Percentiles rank a stretch among this genome's conserved stretches.
Evolutionary conservation across 2,329 filamentous ascomycete species (phyloP).

Genomic region (Fusarium avenaceum): DNA sequence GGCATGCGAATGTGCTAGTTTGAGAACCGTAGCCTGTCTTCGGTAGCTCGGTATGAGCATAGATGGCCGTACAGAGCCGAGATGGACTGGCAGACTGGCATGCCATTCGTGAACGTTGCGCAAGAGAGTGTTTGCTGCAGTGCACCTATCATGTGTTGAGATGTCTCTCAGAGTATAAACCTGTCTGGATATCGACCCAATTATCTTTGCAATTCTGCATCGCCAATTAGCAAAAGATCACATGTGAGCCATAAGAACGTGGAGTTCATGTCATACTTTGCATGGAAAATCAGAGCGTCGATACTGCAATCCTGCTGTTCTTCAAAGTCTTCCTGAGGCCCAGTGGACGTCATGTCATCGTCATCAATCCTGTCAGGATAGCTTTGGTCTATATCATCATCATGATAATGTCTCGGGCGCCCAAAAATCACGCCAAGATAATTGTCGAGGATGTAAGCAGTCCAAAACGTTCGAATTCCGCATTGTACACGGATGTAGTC

Average conservation of each 20-base stretch:
- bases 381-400: slow-evolving; percentile 73
- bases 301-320: slow-evolving; percentile 60
- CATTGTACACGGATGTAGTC: slow-evolving; percentile 65
- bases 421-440: slow-evolving; percentile 73
- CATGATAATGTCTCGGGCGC: slow-evolving; percentile 70
- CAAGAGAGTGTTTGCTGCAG: slow-evolving; percentile 54
- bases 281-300: slow-evolving; percentile 61
- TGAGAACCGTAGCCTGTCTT: slow-evolving; percentile 65
- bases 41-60: slow-evolving; percentile 61
- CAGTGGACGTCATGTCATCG: slow-evolving; percentile 63
- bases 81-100: slow-evolving; percentile 56
- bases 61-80: slow-evolving; percentile 58
- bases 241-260: neutral
- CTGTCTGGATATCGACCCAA: slow-evolving; percentile 55
- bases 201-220: slow-evolving; percentile 54
- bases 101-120: slow-evolving; percentile 57
- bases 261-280: slow-evolving; percentile 45
- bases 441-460: slow-evolving; percentile 71
- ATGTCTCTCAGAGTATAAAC: slow-evolving; percentile 56
- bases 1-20: slow-evolving; percentile 66
- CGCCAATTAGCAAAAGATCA: neutral
- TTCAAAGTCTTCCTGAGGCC: slow-evolving; percentile 51
- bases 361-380: slow-evolving; percentile 68
- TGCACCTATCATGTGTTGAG: slow-evolving; percentile 53
- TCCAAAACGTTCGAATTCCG: slow-evolving; percentile 71